phyloP scores from a whole-genome alignment of 2,329 filamentous ascomycete species.

The Botrytis fragariae region DNA sequence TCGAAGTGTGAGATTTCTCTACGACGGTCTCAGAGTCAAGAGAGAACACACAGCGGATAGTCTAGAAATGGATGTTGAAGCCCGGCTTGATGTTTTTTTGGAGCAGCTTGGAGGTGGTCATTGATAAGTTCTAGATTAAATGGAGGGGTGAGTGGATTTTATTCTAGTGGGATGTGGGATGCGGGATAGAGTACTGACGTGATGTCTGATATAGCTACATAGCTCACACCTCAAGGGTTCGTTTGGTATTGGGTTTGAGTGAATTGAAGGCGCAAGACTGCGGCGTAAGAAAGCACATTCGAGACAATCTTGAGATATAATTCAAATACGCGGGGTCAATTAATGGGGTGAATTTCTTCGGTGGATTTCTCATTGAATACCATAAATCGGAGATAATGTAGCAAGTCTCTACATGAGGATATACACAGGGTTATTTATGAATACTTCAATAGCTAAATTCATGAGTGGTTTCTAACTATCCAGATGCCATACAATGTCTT shows the following conservation, averaged over 20 bases:
- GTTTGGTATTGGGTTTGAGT: neutral
- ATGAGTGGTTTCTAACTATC: neutral
- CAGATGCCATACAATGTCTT: neutral
- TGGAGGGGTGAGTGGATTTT: neutral
- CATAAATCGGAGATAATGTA: neutral
- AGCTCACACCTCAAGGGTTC: neutral
- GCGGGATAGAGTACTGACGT: neutral
- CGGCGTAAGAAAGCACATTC: neutral
- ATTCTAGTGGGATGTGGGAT: neutral
- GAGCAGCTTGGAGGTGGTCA: neutral
- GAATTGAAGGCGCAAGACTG: neutral
- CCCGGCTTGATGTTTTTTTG: constrained; percentile 3
- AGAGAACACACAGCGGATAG: neutral
- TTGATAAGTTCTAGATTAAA: neutral
- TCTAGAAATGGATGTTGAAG: constrained; percentile 4
- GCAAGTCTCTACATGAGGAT: neutral
- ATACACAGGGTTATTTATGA: neutral
- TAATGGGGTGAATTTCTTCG: neutral
- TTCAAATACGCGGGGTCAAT: neutral
- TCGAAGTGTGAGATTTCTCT: neutral
- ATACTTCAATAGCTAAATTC: no score
- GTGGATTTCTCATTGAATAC: neutral
- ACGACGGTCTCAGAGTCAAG: neutral
- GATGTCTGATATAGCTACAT: neutral
- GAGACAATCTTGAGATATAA: neutral